These are phyloP conservation scores for Metschnikowia anglica DNA, from an alignment of 805 yeast species.

Conservation along the genomic window DNA sequence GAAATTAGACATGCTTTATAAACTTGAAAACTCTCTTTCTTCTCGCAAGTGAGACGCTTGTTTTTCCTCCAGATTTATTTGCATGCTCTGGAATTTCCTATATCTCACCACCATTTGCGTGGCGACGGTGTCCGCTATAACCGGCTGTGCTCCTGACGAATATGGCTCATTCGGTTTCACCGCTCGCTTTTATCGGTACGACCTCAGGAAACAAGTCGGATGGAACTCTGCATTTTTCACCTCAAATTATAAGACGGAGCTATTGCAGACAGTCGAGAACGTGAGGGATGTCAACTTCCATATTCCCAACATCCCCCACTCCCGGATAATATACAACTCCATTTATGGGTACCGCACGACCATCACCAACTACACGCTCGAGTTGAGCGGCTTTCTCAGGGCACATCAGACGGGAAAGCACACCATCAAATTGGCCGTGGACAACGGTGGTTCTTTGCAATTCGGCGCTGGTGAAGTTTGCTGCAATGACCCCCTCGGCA, in stretches of 20 bases:
- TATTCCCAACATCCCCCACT: background rate
- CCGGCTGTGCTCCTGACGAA: constrained; percentile 1
- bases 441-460: constrained; percentile 17
- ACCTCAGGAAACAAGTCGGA: constrained; percentile 2
- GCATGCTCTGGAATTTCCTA: background rate
- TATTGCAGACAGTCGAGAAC: constrained; percentile 2
- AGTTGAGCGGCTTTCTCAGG: constrained; percentile 13
- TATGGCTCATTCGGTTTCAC: constrained; percentile 8
- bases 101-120: background rate
- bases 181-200: constrained; percentile 11
- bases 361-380: constrained; percentile 6
- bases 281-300: constrained; percentile 10
- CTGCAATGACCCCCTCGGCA: constrained; percentile 13
- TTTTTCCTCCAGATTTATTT: background rate
- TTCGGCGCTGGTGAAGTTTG: constrained; percentile 13
- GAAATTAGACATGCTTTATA: too few relatives aligned
- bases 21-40: too few relatives aligned
- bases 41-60: too few relatives aligned
- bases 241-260: constrained; percentile 2
- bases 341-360: constrained; percentile 7
- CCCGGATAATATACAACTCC: background rate
- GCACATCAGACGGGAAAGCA: constrained; percentile 11
- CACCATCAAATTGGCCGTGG: constrained; percentile 13
- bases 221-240: constrained; percentile 10
- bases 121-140: constrained; percentile 1